Evolutionary conservation across 2,329 filamentous ascomycete species (phyloP), one percentile per base, ranked within the genome.

Genomic region (Juglanconis juglandina): DNA sequence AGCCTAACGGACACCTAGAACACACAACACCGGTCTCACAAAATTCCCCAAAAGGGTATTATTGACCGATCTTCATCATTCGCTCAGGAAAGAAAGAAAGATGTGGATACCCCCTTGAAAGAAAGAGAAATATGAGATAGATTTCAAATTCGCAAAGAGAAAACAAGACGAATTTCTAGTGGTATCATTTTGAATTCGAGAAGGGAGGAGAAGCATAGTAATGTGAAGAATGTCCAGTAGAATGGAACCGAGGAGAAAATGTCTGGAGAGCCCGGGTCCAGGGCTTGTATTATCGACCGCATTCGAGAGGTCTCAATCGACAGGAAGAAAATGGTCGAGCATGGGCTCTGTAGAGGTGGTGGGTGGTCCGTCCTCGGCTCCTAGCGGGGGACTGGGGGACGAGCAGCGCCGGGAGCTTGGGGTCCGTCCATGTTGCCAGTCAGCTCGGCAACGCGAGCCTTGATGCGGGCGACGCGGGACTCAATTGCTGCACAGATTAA

Each of bases 391-490:
- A 71, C 61, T 56, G 73, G 70, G 62, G 72, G 71, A 41, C 72
- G 69, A 39, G 69, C 68, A 54, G 66, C 69, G 61, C 68, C 72
- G 33, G 81, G 77, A 6, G 70, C 72, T 46, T 68, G 70, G 39
- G 73, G 73, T 48, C 76, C 79, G 69, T 94, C 90, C 84, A 91
- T 91, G 74, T 90, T 91, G 68, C 89, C 89, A 2, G 95, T 99
- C 68, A 99, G 78, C 74, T 97, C 92, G 56, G 95, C 95, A 61
- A 99, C 95, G 64, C 95, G 89, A 62, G 95, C 95, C 78, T 97
- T 98, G 83, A 99, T 99, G 65, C 95, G 90, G 53, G 95, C 95
- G 62, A 98, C 95, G 66, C 95, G 91, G 53, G 92, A 93, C 75
- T 99, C 95, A 69, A 98, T 98, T 41, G 93, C 92, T 96, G 67